A percentile compares a stretch with the other conserved stretches of the same genome.
These are phyloP conservation scores for Wakefieldia striispora DNA, from an alignment of 768 basidiomycete species.

Conservation along the genomic window DNA sequence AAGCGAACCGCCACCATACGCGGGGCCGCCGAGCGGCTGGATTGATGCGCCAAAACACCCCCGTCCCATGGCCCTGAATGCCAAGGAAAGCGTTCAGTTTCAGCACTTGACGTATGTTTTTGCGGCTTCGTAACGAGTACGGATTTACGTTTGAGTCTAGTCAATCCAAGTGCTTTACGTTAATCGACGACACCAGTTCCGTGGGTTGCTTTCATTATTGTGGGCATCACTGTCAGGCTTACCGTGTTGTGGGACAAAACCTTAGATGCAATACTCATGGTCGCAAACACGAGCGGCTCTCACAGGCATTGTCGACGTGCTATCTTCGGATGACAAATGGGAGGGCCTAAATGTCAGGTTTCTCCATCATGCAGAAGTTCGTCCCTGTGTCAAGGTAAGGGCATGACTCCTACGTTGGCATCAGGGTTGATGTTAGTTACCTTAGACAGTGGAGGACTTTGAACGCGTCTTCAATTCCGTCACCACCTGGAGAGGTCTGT, in stretches of 20 bases:
- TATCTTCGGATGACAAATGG: conserved; percentile 16
- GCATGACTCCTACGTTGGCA: not conserved
- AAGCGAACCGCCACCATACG: conserved; percentile 14
- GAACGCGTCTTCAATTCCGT: conserved; percentile 21
- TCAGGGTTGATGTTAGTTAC: not conserved
- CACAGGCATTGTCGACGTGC: conserved; percentile 5
- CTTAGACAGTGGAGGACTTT: conserved; percentile 17
- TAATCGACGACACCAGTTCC: conserved; percentile 23
- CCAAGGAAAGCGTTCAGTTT: conserved; percentile 17
- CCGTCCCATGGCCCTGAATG: conserved; percentile 5
- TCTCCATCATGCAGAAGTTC: conserved; percentile 7
- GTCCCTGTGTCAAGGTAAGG: conserved; percentile 10
- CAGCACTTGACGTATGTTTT: conserved; percentile 16
- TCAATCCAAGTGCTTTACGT: conserved; percentile 19
- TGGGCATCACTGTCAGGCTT: not conserved
- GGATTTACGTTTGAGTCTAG: conserved; percentile 8
- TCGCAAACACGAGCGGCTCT: conserved; percentile 21
- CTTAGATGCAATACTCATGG: conserved; percentile 23
- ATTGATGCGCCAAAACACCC: conserved; percentile 9
- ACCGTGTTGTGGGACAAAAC: not conserved
- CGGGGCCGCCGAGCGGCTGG: conserved; percentile 11
- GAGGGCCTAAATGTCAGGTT: conserved; percentile 19
- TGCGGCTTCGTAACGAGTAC: not conserved
- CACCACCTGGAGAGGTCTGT: conserved; percentile 16
- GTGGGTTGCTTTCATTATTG: conserved; percentile 2